Evolutionary conservation across 2,329 filamentous ascomycete species (phyloP), one percentile per base, ranked within the genome.

Genomic region (Metarhizium humberi): DNA sequence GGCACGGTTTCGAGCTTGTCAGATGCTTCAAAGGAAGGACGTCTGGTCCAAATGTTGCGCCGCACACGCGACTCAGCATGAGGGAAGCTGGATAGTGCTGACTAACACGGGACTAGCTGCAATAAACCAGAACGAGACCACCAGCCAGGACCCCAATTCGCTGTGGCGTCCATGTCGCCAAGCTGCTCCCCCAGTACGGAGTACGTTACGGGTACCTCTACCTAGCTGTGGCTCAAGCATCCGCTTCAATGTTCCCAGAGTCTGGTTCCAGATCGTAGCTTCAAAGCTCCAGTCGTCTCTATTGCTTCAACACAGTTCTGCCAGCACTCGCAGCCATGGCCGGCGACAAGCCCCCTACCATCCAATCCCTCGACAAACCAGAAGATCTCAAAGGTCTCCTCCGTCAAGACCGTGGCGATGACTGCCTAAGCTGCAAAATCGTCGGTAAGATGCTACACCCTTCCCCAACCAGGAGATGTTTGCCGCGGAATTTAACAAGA

Each of bases 351-450:
- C 66, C 78, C 25, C 75, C 77, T n/a, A 75, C 75, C 45, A 64
- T 83, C 49, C 73, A 78, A 53, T 70, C 75, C 50, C 75, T 82
- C 54, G 79, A 85, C 59, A 78, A 78, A 64, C 82, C 83, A 1
- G 82, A 86, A 67, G 80, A 80, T 58, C 77, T 83, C 52, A 71
- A 88, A 59, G 80, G 75, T 25, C 73, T 84, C 45, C 70, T 84
- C 40, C 78, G 78, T 57, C 68, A 78, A 62, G 80, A 83, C 63
- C 74, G 78, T 29, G 77, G 73, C 56, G 79, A 85, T 46, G 82
- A 92, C 71, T 92, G 88, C 69, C 73, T 83, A 45, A 75, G 85
- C 38, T 94, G 88, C 73, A 81, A 81, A 64, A 69, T 90, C 34
- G 76, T 90, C 53, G 88, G 88, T 90, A 72, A 64, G 45, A 10